Percentiles rank a stretch among this genome's conserved stretches.
Conservation (phyloP, 768 basidiomycete genomes). For the Pholiota microspora region DNA sequence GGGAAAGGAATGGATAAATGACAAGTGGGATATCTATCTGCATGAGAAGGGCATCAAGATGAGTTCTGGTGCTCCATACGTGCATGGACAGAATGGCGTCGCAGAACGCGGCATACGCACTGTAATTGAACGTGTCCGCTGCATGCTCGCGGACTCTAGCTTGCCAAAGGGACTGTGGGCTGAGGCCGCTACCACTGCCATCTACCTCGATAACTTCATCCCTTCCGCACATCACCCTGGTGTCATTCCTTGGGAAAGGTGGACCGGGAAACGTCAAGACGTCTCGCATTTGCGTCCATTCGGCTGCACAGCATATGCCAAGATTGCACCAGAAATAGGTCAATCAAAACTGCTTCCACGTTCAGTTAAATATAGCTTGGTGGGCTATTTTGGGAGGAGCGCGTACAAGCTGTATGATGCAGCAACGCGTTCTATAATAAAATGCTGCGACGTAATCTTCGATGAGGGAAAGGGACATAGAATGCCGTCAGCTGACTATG, state of each 20-base stretch:
- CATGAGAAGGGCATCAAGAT: too few relatives aligned
- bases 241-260: constrained; percentile 18
- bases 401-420: constrained; percentile 17
- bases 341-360: constrained; percentile 16
- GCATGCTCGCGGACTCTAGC: constrained; percentile 12
- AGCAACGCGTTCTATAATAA: constrained; percentile 7
- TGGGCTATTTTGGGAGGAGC: constrained; percentile 16
- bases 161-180: constrained; percentile 19
- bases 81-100: constrained; percentile 9
- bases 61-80: constrained; percentile 11
- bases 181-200: constrained; percentile 16
- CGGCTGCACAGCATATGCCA: constrained; percentile 11
- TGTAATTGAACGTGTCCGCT: constrained; percentile 3
- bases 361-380: constrained; percentile 17
- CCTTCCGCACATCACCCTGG: constrained; percentile 16
- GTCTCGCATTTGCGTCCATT: constrained; percentile 22
- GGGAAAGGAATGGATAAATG: constrained; percentile 14
- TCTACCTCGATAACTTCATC: constrained; percentile 24
- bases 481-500: constrained; percentile 10
- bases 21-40: background rate
- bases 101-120: constrained; percentile 9
- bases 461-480: too few relatives aligned
- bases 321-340: constrained; percentile 19
- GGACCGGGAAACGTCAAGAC: constrained; percentile 15
- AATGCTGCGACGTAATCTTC: constrained; percentile 18